Evolutionary conservation across 2,329 filamentous ascomycete species (phyloP).

Genomic region (Trichoderma sp.): DNA sequence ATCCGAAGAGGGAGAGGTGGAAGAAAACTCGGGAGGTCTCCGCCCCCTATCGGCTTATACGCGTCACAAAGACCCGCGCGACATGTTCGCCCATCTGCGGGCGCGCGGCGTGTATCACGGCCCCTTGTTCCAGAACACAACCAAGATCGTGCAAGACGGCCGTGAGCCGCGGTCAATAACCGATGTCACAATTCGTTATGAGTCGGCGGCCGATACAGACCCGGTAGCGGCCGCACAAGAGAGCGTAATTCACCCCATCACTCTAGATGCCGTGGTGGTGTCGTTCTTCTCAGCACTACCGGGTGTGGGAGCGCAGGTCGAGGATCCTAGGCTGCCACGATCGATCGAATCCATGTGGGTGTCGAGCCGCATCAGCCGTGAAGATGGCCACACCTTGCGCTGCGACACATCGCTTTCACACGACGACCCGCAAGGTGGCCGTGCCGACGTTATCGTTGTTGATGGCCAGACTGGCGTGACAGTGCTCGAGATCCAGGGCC

Average conservation of each 20-base stretch:
- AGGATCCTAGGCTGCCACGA: neutral
- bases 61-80: neutral
- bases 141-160: neutral
- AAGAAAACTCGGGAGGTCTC: neutral
- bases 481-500: neutral
- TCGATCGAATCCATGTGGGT: neutral
- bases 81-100: neutral
- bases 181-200: neutral
- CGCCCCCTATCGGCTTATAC: neutral
- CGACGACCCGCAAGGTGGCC: neutral
- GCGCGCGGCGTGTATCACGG: neutral
- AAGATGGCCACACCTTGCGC: neutral
- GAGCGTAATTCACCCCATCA: neutral
- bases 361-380: neutral
- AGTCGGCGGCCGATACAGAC: neutral
- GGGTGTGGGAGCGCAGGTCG: neutral
- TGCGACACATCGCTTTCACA: neutral
- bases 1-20: neutral
- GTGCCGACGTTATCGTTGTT: neutral
- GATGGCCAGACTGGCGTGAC: neutral
- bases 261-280: neutral
- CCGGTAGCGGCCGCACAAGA: neutral
- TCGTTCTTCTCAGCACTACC: neutral
- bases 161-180: neutral
- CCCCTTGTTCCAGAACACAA: neutral